phyloP scores from a whole-genome alignment of 2,329 filamentous ascomycete genomes.

The Aspergillus versicolor region DNA sequence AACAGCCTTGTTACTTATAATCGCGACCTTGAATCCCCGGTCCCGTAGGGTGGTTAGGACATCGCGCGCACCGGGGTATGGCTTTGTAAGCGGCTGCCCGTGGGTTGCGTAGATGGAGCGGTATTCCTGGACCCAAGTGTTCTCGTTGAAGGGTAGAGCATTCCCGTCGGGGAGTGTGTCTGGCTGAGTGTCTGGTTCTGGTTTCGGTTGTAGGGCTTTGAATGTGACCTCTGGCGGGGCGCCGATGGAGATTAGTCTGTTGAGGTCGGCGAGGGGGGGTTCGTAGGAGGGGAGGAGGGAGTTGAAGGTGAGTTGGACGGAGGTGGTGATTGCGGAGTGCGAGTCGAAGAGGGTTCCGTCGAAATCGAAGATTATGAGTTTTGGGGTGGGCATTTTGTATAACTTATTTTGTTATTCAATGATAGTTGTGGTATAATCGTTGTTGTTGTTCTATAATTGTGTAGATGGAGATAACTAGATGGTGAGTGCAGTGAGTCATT shows the following conservation, averaged over 20 bases:
- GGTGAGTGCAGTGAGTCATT: too few relatives aligned
- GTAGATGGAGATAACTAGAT: too few relatives aligned
- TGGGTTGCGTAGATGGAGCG: slow-evolving; percentile 21
- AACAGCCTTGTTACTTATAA: slow-evolving; percentile 27
- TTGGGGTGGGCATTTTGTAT: neutral
- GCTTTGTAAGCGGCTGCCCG: slow-evolving; percentile 20
- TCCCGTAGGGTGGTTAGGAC: slow-evolving; percentile 16
- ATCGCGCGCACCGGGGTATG: slow-evolving; percentile 19
- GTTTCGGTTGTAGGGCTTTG: slow-evolving; percentile 7
- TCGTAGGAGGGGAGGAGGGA: slow-evolving; percentile 10
- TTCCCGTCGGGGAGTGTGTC: neutral
- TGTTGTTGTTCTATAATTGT: too few relatives aligned
- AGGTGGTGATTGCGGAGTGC: slow-evolving; percentile 12
- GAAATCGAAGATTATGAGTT: slow-evolving; percentile 20
- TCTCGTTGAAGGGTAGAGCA: slow-evolving; percentile 12
- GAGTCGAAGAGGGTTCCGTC: slow-evolving; percentile 21
- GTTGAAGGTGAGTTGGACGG: slow-evolving; percentile 12
- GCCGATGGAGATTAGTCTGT: slow-evolving; percentile 13
- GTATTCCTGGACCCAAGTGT: slow-evolving; percentile 19
- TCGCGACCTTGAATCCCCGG: slow-evolving; percentile 18
- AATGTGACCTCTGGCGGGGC: slow-evolving; percentile 11
- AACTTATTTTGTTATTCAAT: neutral
- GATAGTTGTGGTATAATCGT: neutral
- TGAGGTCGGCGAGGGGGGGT: neutral
- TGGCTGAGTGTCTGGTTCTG: neutral